A percentile compares a stretch with the other conserved stretches of the same genome.
Evolutionary conservation across 2,329 filamentous ascomycete species (phyloP).

Genomic region (Scytalidium sp.): DNA sequence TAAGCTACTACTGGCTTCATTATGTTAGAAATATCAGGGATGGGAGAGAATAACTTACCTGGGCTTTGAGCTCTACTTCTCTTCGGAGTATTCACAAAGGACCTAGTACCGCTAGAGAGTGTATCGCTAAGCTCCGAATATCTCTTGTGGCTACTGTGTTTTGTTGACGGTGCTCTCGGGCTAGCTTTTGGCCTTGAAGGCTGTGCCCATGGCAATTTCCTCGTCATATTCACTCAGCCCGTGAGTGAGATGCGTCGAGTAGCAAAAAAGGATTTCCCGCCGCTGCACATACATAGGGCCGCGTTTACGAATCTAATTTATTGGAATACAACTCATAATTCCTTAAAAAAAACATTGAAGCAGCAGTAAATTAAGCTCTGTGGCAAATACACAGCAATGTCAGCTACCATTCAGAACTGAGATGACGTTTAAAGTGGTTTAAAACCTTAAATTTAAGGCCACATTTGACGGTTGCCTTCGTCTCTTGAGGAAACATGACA

Average conservation of each 20-base stretch:
- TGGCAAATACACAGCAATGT: no score
- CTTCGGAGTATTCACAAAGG: not conserved
- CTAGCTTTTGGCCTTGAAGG: not conserved
- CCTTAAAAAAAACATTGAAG: no score
- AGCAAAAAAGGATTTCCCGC: not conserved
- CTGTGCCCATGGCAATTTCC: not conserved
- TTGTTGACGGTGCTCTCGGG: not conserved
- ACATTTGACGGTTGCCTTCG: no score
- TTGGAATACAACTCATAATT: no score
- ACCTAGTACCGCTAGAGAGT: not conserved
- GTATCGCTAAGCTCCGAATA: not conserved
- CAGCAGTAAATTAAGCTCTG: no score
- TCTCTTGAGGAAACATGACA: no score
- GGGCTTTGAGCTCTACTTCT: not conserved
- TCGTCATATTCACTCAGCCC: not conserved
- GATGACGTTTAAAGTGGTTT: no score
- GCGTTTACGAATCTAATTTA: no score
- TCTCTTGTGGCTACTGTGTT: not conserved
- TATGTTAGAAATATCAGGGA: not conserved
- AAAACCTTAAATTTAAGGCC: no score
- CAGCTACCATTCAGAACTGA: no score
- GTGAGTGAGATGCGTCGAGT: not conserved
- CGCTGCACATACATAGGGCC: no score
- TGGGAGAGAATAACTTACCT: not conserved
- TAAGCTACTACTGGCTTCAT: slow-evolving; percentile 27